Evolutionary conservation across 1,284 basidiomycete species (phyloP), one percentile per base, ranked within the genome.

Genomic region (Fomitopsis pinicola): DNA sequence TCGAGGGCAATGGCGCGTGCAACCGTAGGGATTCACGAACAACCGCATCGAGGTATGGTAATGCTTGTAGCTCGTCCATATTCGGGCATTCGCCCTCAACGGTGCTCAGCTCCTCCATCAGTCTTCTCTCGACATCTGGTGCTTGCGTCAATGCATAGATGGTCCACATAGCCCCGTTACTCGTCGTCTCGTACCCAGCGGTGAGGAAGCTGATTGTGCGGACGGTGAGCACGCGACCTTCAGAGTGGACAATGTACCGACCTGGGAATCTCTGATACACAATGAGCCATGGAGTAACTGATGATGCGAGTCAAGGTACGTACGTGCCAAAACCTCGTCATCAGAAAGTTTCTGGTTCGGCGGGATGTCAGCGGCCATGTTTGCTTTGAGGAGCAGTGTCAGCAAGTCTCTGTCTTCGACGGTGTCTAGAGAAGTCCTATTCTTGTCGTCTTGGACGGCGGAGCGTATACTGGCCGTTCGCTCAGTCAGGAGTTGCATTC

Each of bases 181-280:
- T 66, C 17, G 78, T 78, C 0, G 93, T 94, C 70, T 94, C 92
- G 71, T 94, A 89, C 2, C 92, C 92, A 5, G 86, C 86, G 5
- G 84, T 76, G 1, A 89, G 68, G 72, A 87, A 87, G 15, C 50
- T 53, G 4, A 33, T 33, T 33, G 33, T 22, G 5, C 12, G 12
- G 14, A 3, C 8, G 19, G 45, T 19, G 26, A 26, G 12, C 26
- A 9, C n/a, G 44, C 44, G 5, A 19, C n/a, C 8, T 9, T 5
- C 17, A n/a, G 9, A 3, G 44, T n/a, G 9, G 22, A 28, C 26
- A 28, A 14, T 26, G 26, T 7, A 38, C 50, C n/a, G 8, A 53
- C 30, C 60, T 64, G 12, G 63, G 63, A 6, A 64, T 50, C 58
- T 64, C 63, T 64, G 57, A n/a, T 14, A 10, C 12, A 19, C 9